Evolutionary conservation across 1,139 yeast species (phyloP).

Genomic region (Blastobotrys apis): DNA sequence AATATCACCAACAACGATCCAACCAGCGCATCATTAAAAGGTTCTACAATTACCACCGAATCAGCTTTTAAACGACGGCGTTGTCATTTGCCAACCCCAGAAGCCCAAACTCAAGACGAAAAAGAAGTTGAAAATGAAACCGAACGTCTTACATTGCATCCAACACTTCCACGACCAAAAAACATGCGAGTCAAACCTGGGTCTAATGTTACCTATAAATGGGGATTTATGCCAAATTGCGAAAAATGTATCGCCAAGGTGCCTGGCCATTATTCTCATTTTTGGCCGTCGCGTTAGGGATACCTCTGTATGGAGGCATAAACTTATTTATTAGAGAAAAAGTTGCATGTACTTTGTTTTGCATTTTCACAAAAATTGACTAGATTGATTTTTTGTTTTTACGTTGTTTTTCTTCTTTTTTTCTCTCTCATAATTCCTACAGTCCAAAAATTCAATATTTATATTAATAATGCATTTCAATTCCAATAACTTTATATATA

Average conservation of each 20-base stretch:
- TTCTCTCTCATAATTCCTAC: no score
- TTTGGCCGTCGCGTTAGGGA: not conserved
- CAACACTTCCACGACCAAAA: not conserved
- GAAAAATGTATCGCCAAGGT: conserved; percentile 20
- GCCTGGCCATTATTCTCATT: conserved; percentile 26
- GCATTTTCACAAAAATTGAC: no score
- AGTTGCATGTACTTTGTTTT: not conserved
- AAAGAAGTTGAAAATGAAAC: not conserved
- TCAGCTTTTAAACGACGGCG: conserved; percentile 5
- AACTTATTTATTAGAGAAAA: not conserved
- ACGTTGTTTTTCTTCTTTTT: no score
- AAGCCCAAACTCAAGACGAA: not conserved
- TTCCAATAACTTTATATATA: not conserved
- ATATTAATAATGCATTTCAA: conserved; percentile 4
- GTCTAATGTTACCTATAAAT: conserved; percentile 9
- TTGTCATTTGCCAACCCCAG: conserved; percentile 9
- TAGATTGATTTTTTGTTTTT: no score
- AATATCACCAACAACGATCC: no score
- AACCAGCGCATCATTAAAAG: no score
- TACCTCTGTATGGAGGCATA: not conserved
- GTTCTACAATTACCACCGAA: no score
- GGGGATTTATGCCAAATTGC: conserved; percentile 24
- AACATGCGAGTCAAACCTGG: not conserved
- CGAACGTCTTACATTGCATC: not conserved
- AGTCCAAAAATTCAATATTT: not conserved